Evolutionary conservation across 345 rosid genomes (phyloP), one percentile per base, ranked within the genome.

Genomic region (Angophora floribunda): DNA sequence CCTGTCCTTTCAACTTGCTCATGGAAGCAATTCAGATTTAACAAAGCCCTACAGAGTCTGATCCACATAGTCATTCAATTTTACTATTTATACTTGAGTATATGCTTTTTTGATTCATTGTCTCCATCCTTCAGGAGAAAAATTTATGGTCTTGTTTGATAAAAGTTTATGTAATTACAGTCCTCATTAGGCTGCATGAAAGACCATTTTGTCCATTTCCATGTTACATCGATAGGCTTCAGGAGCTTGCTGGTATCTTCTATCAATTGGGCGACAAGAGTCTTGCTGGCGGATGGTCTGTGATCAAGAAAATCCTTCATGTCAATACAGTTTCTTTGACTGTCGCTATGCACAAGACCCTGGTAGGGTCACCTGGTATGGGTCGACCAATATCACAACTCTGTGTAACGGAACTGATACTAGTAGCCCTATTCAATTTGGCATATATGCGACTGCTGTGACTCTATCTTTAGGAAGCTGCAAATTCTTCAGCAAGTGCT

Each of bases 171-270:
- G 82, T 17, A 70, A 70, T 17, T 1, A 36, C 26, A 11, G 47
- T 36, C 47, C 82, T 36, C 82, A 9, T 70, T 70, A 36, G 82
- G 47, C 47, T 36, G 82, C 82, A 36, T 9, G 82, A 70, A 70
- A 70, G 47, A 36, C 47, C 26, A 9, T 9, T 17, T 36, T 70
- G 80, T 70, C 17, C 5, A 13, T 70, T 70, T 70, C 82, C 82
- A 36, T 36, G 47, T 70, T 36, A 36, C 7, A 36, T 70, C 26
- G 47, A 50, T 41, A 93, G 93, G 94, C 91, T 78, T 88, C 91
- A 78, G 92, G 93, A 85, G 89, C 92, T 55, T 88, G 92, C 88
- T 93, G 92, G 91, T 93, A 93, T 86, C 89, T 93, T 82, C 88
- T 93, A 85, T 87, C 90, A 28, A 78, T 91, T 52, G 91, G 90